phyloP scores from a whole-genome alignment of 768 basidiomycete genomes.

The Auriscalpium microsporum region DNA sequence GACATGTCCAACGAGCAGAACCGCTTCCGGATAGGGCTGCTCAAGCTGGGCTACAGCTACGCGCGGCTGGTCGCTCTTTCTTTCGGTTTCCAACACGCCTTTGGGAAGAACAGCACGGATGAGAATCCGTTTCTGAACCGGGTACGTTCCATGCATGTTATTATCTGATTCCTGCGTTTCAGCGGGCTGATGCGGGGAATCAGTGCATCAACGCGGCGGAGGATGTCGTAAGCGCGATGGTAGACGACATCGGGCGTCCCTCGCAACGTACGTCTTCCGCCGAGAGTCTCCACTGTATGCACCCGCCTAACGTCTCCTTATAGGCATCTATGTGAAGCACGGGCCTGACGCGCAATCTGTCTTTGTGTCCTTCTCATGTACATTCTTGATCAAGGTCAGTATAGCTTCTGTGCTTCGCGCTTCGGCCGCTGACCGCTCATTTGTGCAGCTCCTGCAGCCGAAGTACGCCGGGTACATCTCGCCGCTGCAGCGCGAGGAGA shows the following conservation, averaged over 20 bases:
- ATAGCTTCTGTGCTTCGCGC: not conserved
- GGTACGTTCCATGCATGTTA: slow-evolving; percentile 32
- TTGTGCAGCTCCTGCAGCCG: slow-evolving; percentile 20
- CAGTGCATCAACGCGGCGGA: slow-evolving; percentile 63
- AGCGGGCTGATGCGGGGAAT: slow-evolving; percentile 1
- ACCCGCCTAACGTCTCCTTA: not conserved
- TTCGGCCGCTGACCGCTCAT: not conserved
- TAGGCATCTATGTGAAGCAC: slow-evolving; percentile 19
- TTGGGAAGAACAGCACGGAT: slow-evolving; percentile 48
- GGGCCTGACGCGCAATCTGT: slow-evolving; percentile 25
- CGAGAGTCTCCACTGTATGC: not conserved
- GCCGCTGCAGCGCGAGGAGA: slow-evolving; percentile 17
- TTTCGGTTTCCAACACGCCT: slow-evolving; percentile 70
- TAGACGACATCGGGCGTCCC: slow-evolving; percentile 49
- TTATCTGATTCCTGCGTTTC: not conserved
- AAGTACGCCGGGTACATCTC: slow-evolving; percentile 19
- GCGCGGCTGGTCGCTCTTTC: slow-evolving; percentile 61
- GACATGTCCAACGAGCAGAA: slow-evolving; percentile 49
- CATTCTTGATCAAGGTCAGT: slow-evolving; percentile 23
- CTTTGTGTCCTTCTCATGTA: slow-evolving; percentile 24
- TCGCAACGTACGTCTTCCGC: slow-evolving; percentile 34
- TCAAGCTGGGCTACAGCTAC: slow-evolving; percentile 60
- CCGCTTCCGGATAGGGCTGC: slow-evolving; percentile 51
- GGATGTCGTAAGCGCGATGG: slow-evolving; percentile 54
- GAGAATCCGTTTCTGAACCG: slow-evolving; percentile 60